These are phyloP conservation scores for Lactarius hatsudake DNA, from an alignment of 768 basidiomycete genomes.

Conservation along the genomic window DNA sequence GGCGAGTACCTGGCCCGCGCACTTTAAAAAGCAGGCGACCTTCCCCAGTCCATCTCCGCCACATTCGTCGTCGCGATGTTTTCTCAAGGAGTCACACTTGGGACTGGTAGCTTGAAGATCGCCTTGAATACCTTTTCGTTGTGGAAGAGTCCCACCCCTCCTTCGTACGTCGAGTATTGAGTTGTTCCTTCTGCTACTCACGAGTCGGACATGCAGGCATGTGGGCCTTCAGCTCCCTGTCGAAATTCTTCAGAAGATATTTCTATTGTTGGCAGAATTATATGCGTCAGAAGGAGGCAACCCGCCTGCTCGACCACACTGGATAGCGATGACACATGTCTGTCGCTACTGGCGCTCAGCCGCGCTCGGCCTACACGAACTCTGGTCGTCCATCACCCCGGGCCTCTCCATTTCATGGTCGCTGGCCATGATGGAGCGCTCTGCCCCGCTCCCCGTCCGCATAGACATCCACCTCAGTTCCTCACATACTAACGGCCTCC, in stretches of 20 bases:
- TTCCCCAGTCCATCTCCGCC: background rate
- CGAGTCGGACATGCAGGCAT: background rate
- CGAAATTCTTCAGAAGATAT: background rate
- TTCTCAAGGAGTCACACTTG: background rate
- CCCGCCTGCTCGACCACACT: slow-evolving; percentile 1
- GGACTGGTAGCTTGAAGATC: background rate
- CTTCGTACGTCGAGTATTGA: background rate
- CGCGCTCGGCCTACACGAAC: slow-evolving; percentile 20
- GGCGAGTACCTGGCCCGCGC: background rate
- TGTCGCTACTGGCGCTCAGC: slow-evolving; percentile 22
- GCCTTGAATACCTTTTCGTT: background rate
- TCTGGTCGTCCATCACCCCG: slow-evolving; percentile 20
- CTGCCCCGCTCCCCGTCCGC: slow-evolving; percentile 13
- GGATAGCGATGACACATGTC: slow-evolving; percentile 18
- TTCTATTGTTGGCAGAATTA: background rate
- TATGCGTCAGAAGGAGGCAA: background rate
- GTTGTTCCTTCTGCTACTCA: background rate
- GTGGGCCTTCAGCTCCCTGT: background rate
- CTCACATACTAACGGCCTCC: slow-evolving; percentile 8
- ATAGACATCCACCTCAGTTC: slow-evolving; percentile 18
- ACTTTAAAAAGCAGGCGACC: background rate
- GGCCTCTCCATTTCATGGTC: slow-evolving; percentile 19
- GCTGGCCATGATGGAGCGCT: slow-evolving; percentile 23
- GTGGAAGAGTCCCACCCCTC: background rate
- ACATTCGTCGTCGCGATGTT: background rate